Evolutionary conservation across 2,329 filamentous ascomycete species (phyloP).

Genomic region (Emergomyces pasteurianus): DNA sequence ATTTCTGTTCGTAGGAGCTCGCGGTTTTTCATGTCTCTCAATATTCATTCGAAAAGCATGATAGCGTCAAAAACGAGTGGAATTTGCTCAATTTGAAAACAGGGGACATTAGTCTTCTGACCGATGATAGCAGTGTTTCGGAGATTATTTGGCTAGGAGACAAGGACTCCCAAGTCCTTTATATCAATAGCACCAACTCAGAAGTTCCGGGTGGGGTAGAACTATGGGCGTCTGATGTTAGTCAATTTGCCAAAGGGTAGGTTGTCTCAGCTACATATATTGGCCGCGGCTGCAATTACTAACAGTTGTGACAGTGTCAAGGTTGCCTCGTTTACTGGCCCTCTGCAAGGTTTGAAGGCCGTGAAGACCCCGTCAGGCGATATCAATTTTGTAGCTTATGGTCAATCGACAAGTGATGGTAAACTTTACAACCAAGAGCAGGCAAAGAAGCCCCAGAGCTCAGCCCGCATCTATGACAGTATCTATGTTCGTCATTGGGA

Average conservation of each 20-base stretch:
- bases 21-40: constrained; percentile 50
- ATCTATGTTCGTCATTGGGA: constrained; percentile 81
- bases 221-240: constrained; percentile 26
- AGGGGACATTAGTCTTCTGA: constrained; percentile 54
- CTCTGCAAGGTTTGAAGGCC: constrained; percentile 29
- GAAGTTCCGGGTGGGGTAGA: constrained; percentile 29
- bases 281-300: neutral
- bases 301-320: constrained; percentile 22
- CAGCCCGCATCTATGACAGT: constrained; percentile 59
- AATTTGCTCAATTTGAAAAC: constrained; percentile 59
- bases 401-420: constrained; percentile 55
- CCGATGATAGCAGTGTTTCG: constrained; percentile 50
- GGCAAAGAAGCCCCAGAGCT: constrained; percentile 48
- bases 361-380: constrained; percentile 29
- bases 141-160: constrained; percentile 69
- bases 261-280: constrained; percentile 1
- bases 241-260: constrained; percentile 23
- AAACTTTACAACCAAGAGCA: constrained; percentile 54
- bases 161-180: constrained; percentile 48
- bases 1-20: constrained; percentile 20
- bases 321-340: constrained; percentile 25
- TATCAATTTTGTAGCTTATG: constrained; percentile 43
- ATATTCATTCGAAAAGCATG: constrained; percentile 69
- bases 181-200: constrained; percentile 38
- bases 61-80: constrained; percentile 46